phyloP scores from a whole-genome alignment of 2,329 filamentous ascomycete species.

The Diplodia mutila region DNA sequence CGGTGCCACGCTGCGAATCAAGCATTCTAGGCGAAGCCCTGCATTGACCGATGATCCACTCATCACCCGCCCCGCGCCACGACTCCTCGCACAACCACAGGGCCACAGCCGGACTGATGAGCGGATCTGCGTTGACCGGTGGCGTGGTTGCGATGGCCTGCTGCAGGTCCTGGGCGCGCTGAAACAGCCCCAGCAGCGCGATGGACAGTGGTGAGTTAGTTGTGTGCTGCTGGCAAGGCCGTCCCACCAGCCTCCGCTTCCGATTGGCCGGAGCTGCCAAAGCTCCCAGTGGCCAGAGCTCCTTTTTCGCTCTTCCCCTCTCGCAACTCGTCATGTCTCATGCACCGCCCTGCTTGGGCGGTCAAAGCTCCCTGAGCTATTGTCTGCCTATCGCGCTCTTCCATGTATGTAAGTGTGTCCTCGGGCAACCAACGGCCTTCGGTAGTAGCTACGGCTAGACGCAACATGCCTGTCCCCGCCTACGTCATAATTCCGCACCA shows the following conservation, averaged over 20 bases:
- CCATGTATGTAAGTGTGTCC: neutral
- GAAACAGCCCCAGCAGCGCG: neutral
- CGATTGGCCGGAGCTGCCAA: neutral
- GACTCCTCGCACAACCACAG: neutral
- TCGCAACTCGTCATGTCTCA: neutral
- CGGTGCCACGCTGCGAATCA: constrained; percentile 1
- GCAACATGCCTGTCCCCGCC: neutral
- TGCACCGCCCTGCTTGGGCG: neutral
- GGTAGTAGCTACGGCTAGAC: neutral
- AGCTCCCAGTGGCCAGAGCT: neutral
- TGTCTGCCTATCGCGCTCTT: neutral
- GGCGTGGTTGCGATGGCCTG: neutral
- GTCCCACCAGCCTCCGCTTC: neutral
- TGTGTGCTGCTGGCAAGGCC: neutral
- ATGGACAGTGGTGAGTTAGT: neutral
- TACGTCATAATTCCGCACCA: constrained; percentile 5
- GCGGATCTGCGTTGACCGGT: neutral
- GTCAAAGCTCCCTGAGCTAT: constrained; percentile 3
- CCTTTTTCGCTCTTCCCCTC: neutral
- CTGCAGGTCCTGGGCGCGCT: neutral
- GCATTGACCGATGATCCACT: constrained; percentile 10
- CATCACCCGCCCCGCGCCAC: neutral
- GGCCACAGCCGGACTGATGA: neutral
- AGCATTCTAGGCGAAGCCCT: neutral
- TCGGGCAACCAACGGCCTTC: neutral